A percentile compares a stretch with the other conserved stretches of the same genome.
These are phyloP conservation scores for Aureobasidium sp. DNA, from an alignment of 2,329 filamentous ascomycete genomes.

Conservation along the genomic window DNA sequence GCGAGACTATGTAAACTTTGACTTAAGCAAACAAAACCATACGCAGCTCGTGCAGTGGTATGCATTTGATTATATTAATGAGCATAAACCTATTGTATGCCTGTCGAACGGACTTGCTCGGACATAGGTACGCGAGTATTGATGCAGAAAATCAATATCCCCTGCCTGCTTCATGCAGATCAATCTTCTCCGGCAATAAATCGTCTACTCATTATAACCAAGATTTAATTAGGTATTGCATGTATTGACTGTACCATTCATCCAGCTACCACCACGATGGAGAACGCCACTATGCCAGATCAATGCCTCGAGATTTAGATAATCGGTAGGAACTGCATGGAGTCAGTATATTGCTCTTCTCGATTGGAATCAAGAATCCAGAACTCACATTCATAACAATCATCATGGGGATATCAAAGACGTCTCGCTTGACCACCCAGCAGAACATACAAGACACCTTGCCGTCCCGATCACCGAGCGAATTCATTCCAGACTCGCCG, in stretches of 20 bases:
- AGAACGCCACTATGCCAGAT: background rate
- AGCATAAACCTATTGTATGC: background rate
- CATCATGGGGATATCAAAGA: conserved; percentile 97
- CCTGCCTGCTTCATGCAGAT: background rate
- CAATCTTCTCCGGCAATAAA: background rate
- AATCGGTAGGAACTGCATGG: conserved; percentile 17
- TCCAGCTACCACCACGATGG: background rate
- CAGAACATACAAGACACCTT: conserved; percentile 93
- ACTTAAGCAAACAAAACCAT: no score
- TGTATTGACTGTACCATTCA: background rate
- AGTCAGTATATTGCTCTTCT: background rate
- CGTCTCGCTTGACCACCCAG: conserved; percentile 94
- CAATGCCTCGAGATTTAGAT: conserved; percentile 6
- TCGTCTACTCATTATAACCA: background rate
- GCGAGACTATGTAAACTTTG: no score
- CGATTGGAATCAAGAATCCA: background rate
- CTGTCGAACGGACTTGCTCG: background rate
- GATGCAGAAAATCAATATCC: conserved; percentile 4
- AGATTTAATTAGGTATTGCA: background rate
- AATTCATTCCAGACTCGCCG: conserved; percentile 71
- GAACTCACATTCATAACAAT: conserved; percentile 92
- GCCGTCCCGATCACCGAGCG: conserved; percentile 72
- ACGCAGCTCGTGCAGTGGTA: background rate
- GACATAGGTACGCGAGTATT: background rate
- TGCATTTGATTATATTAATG: background rate